Conservation (phyloP, 2,329 filamentous ascomycete species). For the Colletotrichum eleusines region DNA sequence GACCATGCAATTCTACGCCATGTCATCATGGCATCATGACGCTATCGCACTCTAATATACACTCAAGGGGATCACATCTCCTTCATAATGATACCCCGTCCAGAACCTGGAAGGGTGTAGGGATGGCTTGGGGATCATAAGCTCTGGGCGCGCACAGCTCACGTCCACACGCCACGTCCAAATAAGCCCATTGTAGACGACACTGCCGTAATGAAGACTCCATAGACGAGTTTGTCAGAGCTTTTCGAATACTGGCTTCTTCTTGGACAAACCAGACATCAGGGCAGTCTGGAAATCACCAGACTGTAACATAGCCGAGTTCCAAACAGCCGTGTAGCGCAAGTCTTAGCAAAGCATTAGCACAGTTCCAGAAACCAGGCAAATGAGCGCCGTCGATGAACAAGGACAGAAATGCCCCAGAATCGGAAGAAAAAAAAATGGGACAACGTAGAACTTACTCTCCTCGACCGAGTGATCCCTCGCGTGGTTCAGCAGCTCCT, state of each 20-base stretch:
- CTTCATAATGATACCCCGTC: not conserved
- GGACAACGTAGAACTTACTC: conserved; percentile 62
- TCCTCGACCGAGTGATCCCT: conserved; percentile 83
- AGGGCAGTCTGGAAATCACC: conserved; percentile 81
- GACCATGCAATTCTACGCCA: conserved; percentile 4
- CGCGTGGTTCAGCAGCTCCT: conserved; percentile 86
- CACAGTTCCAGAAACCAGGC: not conserved
- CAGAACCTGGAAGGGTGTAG: not conserved
- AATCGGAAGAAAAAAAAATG: not conserved
- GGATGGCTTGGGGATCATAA: not conserved
- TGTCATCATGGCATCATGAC: not conserved
- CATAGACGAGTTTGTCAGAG: conserved; percentile 60
- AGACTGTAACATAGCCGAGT: conserved; percentile 84
- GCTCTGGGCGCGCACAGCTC: too few species aligned
- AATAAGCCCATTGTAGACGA: not conserved
- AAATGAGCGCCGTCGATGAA: not conserved
- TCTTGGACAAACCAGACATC: conserved; percentile 81
- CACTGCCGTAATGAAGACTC: too few species aligned
- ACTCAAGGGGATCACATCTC: not conserved
- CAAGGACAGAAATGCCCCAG: not conserved
- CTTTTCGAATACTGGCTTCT: conserved; percentile 86
- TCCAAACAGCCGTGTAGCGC: conserved; percentile 90
- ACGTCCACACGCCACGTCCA: not conserved
- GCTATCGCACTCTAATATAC: conserved; percentile 5
- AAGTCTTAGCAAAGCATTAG: conserved; percentile 62